Conservation (phyloP, 2,329 filamentous ascomycete species). For the Lasiodiplodia sp. region DNA sequence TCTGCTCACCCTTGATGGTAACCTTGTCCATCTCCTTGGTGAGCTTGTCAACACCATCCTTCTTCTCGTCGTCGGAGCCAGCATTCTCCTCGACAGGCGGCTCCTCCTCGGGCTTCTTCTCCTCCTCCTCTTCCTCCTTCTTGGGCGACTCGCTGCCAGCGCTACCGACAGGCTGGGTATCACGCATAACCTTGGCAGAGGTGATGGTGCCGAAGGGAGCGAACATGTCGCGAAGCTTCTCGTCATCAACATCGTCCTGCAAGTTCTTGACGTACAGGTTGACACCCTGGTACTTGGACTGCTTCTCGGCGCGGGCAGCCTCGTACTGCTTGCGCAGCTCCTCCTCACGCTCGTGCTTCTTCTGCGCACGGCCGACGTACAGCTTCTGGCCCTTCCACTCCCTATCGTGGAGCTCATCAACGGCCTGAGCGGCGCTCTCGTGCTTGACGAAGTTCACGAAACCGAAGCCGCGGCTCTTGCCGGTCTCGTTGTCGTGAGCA, state of each 20-base stretch:
- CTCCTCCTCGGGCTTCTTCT: constrained; percentile 62
- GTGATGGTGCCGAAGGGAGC: constrained; percentile 91
- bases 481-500: constrained; percentile 80
- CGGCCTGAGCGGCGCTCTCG: constrained; percentile 83
- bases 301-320: constrained; percentile 96
- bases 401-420: constrained; percentile 89
- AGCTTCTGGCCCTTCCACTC: constrained; percentile 95
- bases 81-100: constrained; percentile 60
- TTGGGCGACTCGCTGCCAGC: constrained; percentile 55
- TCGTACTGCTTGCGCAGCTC: constrained; percentile 99
- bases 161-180: constrained; percentile 65
- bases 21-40: constrained; percentile 61
- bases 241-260: constrained; percentile 94
- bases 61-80: constrained; percentile 66
- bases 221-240: constrained; percentile 96
- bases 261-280: constrained; percentile 99
- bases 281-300: constrained; percentile 98
- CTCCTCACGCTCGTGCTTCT: constrained; percentile 99
- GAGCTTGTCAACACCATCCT: constrained; percentile 50
- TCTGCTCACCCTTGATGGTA: constrained; percentile 66
- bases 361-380: constrained; percentile 97
- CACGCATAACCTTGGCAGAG: constrained; percentile 99
- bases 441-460: constrained; percentile 97
- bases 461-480: constrained; percentile 93
- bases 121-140: constrained; percentile 56